These are phyloP conservation scores for Escallonia rubra DNA, from an alignment of 129 eudicot genomes.

Conservation along the genomic window DNA sequence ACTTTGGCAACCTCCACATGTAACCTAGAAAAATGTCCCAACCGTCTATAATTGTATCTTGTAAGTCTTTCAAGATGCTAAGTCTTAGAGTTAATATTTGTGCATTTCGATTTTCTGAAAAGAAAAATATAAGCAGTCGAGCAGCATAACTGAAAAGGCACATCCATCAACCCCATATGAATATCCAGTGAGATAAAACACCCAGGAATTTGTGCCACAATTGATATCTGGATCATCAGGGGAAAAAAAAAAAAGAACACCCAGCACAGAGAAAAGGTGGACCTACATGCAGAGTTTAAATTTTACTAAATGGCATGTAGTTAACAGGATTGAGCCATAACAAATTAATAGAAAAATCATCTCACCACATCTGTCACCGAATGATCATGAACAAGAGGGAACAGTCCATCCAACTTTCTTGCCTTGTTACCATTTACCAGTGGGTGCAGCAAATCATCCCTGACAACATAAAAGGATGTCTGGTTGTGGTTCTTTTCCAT, in stretches of 20 bases:
- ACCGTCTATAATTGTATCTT: conserved; percentile 14
- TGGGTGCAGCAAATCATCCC: conserved; percentile 96
- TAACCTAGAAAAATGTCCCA: conserved; percentile 63
- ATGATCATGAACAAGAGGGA: conserved; percentile 89
- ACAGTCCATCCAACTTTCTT: conserved; percentile 81
- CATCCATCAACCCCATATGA: neutral
- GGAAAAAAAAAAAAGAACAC: neutral
- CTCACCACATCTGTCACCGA: conserved; percentile 81
- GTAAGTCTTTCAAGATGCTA: conserved; percentile 13
- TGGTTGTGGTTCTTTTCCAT: conserved; percentile 22
- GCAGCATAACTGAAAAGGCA: too few species aligned
- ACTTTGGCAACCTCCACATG: conserved; percentile 99
- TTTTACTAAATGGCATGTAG: neutral
- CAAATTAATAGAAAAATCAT: neutral
- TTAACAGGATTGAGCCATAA: neutral
- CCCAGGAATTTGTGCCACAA: neutral
- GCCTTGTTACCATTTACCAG: conserved; percentile 90
- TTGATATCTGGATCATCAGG: neutral
- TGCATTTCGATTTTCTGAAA: too few species aligned
- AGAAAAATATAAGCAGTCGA: too few species aligned
- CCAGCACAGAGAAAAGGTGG: neutral
- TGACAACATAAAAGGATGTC: conserved; percentile 73
- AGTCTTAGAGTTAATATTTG: neutral
- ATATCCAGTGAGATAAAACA: neutral
- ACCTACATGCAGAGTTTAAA: neutral